phyloP scores from a whole-genome alignment of 345 rosid species.

The Salix caprea region DNA sequence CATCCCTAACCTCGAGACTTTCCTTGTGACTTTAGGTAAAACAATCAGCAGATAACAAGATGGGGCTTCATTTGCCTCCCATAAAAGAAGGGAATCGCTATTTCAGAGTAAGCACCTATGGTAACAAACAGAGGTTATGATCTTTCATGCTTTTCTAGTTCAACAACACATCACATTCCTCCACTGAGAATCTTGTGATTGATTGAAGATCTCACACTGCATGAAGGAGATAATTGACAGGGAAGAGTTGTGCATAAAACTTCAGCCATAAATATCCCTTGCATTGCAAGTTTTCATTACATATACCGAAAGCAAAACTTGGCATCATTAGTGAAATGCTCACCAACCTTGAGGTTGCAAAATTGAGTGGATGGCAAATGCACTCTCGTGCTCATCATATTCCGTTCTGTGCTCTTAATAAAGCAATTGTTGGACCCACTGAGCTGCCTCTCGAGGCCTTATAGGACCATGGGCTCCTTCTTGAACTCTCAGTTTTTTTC shows the following conservation, averaged over 20 bases:
- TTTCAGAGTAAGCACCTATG: no score
- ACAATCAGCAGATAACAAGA: no score
- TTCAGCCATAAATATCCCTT: not conserved
- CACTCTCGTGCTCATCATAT: not conserved
- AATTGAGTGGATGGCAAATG: not conserved
- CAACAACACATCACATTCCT: not conserved
- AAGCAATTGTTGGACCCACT: slow-evolving; percentile 75
- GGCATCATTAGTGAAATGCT: not conserved
- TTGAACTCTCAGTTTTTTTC: slow-evolving; percentile 43
- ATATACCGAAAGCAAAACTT: not conserved
- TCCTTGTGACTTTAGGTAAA: no score
- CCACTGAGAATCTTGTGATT: not conserved
- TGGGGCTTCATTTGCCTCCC: no score
- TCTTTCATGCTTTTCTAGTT: not conserved
- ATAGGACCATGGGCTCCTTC: slow-evolving; percentile 53
- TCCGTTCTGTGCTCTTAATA: slow-evolving; percentile 60
- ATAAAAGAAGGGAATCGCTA: no score
- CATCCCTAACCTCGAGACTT: no score
- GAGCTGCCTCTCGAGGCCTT: slow-evolving; percentile 73
- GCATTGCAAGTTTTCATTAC: not conserved
- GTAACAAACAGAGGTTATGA: no score
- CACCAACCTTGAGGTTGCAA: not conserved
- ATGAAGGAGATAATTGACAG: not conserved
- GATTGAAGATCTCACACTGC: not conserved
- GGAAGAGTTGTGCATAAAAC: not conserved